Evolutionary conservation across 2,329 filamentous ascomycete genomes (phyloP), one percentile per base, ranked within the genome.

Genomic region (Epichloe sp.): DNA sequence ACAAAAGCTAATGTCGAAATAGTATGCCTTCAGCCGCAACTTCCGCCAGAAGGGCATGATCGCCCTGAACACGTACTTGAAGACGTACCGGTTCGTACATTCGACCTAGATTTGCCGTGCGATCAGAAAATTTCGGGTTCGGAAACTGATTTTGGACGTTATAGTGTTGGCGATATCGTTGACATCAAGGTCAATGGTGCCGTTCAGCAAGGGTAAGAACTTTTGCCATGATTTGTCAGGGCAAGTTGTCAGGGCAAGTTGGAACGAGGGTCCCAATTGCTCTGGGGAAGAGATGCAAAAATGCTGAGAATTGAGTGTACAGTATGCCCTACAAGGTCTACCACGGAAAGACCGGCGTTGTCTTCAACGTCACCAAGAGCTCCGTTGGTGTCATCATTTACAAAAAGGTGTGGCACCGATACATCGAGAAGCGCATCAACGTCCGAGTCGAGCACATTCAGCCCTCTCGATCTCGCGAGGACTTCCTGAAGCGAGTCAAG

Each of bases 341-440:
- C 85, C 90, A 97, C 82, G 93, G 91, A 70, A 97, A 97, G 87
- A 95, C 90, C 59, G 89, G 89, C 71, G 87, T 95, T 67, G 78
- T 95, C 76, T 95, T 95, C 87, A 98, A 98, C 81, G 93, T 98
- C 67, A 93, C 91, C 77, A 95, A 96, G 84, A 86, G 82, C 66
- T 87, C 93, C 61, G 89, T 98, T 71, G 93, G 93, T 68, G 86
- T 98, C 74, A 96, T 98, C 78, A 87, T 98, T 77, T 91, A 95
- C 86, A 96, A 95, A 84, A 88, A 94, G 75, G 93, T 98, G 72
- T 89, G 90, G 78, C 93, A 97, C 85, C 87, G 91, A 69, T 98
- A 96, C 84, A 81, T 98, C 73, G 93, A 98, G 87, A 98, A 98
- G 89, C 91, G 93, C 74, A 84, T 98, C 80, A 97, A 95, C 84